Conservation (phyloP, 1,284 basidiomycete species). For the Malassezia vespertilionis region DNA sequence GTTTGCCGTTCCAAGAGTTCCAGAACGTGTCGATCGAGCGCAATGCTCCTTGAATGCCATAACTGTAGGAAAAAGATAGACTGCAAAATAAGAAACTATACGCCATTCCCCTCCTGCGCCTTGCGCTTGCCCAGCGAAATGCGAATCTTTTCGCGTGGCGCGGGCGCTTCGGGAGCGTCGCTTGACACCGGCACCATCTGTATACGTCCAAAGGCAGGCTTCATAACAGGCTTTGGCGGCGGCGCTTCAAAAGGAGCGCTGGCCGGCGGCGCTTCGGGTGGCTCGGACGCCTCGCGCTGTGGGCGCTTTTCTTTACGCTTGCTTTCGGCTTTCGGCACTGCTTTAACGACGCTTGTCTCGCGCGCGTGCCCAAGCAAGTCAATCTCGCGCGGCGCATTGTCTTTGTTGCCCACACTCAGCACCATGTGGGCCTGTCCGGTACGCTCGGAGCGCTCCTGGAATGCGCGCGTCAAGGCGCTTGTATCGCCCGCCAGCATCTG, state of each 20-base stretch:
- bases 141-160: constrained; percentile 9
- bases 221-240: constrained; percentile 6
- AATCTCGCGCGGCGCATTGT: constrained; percentile 38
- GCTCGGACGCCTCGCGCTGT: background rate
- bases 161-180: constrained; percentile 1
- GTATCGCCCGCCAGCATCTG: constrained; percentile 44
- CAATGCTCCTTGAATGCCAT: no score
- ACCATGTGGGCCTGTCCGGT: constrained; percentile 47
- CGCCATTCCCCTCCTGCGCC: background rate
- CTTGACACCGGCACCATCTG: background rate
- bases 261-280: background rate
- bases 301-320: background rate
- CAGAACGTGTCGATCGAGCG: constrained; percentile 9
- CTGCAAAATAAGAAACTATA: background rate
- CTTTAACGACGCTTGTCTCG: background rate
- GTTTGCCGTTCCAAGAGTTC: constrained; percentile 11
- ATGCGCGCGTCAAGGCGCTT: constrained; percentile 38
- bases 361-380: constrained; percentile 26
- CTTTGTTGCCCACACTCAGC: constrained; percentile 37
- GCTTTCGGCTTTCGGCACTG: background rate
- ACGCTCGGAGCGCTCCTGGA: constrained; percentile 32
- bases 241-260: background rate
- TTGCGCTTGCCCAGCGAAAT: constrained; percentile 17
- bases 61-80: no score
- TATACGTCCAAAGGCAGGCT: constrained; percentile 12